Evolutionary conservation across 1,284 basidiomycete species (phyloP), one percentile per base, ranked within the genome.

Genomic region (Lentinula novae-zelandiae): DNA sequence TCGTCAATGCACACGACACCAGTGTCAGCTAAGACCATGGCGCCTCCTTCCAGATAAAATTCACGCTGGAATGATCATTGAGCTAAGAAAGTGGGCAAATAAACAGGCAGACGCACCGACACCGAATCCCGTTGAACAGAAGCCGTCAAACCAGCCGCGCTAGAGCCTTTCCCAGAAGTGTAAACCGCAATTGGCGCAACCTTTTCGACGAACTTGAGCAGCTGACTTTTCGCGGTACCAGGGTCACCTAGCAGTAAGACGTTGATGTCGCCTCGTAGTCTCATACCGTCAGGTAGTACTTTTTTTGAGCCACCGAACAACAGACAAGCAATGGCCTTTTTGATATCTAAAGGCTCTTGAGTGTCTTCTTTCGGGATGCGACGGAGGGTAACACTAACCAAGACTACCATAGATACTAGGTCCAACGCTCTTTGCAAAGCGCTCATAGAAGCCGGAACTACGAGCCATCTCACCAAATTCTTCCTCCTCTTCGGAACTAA

Each of bases 1-100:
- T 99, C 97, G 71, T 99, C 97, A 70, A 99, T 99, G 72, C 97
- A 99, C 20, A 99, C 97, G 13, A 99, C 96, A 33, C 97, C 97
- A 3, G 94, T 95, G 71, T 99, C 97, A 0, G 97, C 97, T 34
- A 99, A 84, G 8, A 99, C 97, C 97, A 99, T 99, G 0, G 97
- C 97, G 33, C 97, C 97, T 5, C 97, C 97, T 79, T 99, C 97
- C 8, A 99, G 85, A 75, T 96, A 99, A 73, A 99, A 99, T 73
- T 99, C 97, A 52, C 97, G 86, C 94, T 96, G 67, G 49, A 46
- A 57, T 17, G 0, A 9, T 27, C 15, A 48, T 54, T 50, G 46
- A 56, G 40, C 15, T 34, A 42, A 36, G 9, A 57, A 50, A 34
- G 27, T 33, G 27, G n/a, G 12, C 4, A 44, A 63, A 53, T 65